These are phyloP conservation scores for Cupressus sempervirens DNA, from an alignment of 75 land plant species.

Conservation along the genomic window DNA sequence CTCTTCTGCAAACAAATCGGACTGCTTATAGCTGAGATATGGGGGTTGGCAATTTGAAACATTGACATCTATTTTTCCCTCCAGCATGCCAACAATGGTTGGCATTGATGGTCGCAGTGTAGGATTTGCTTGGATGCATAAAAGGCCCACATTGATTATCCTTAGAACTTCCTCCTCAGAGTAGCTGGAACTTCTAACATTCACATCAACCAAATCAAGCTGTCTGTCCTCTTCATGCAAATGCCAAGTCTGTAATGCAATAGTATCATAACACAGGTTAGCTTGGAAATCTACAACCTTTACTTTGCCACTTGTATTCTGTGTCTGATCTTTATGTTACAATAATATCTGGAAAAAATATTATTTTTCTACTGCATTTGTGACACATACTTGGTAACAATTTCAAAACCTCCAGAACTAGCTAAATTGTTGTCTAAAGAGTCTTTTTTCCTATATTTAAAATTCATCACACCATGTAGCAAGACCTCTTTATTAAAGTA, in stretches of 20 bases:
- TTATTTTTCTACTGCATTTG: too few species aligned
- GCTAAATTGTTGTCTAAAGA: too few species aligned
- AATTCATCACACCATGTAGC: too few species aligned
- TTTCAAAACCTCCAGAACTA: too few species aligned
- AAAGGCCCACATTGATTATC: slow-evolving; percentile 14
- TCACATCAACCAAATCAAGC: slow-evolving; percentile 16
- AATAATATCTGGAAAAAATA: too few species aligned
- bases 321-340: too few species aligned
- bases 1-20: background rate
- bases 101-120: slow-evolving; percentile 22
- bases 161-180: slow-evolving; percentile 19
- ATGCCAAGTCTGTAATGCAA: slow-evolving; percentile 20
- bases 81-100: slow-evolving; percentile 13
- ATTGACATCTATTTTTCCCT: background rate
- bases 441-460: too few species aligned
- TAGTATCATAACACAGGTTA: background rate
- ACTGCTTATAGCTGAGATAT: background rate
- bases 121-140: slow-evolving; percentile 21
- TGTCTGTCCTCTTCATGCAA: slow-evolving; percentile 16
- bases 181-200: background rate
- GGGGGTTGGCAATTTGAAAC: background rate
- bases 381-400: too few species aligned
- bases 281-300: too few species aligned
- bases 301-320: too few species aligned
- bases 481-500: too few species aligned